Evolutionary conservation across 768 basidiomycete species (phyloP).

Genomic region (Calocera viscosa): DNA sequence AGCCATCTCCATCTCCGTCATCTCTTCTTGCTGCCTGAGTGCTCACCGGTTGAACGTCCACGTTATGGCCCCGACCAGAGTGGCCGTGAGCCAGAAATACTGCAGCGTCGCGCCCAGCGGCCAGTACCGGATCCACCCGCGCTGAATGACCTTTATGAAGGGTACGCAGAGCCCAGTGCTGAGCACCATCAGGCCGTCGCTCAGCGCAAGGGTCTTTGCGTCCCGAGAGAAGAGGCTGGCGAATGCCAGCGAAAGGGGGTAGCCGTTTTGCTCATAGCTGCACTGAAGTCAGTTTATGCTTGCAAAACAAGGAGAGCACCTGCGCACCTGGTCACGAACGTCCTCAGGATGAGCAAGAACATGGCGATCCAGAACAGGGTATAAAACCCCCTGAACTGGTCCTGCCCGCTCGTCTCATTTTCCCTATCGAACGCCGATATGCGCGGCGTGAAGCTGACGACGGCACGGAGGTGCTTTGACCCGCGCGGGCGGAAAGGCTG

Average conservation of each 20-base stretch:
- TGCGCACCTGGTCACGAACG: conserved; percentile 47
- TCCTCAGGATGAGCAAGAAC: conserved; percentile 66
- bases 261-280: conserved; percentile 57
- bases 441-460: conserved; percentile 77
- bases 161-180: conserved; percentile 66
- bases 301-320: neutral
- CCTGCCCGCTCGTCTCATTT: conserved; percentile 58
- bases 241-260: conserved; percentile 65
- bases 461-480: conserved; percentile 65
- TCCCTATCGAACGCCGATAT: conserved; percentile 73
- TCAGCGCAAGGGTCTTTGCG: conserved; percentile 65
- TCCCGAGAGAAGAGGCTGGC: conserved; percentile 80
- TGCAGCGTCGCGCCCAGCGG: conserved; percentile 67
- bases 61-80: conserved; percentile 59
- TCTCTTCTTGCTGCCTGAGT: too few species aligned
- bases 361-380: conserved; percentile 81
- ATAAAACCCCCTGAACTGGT: conserved; percentile 96
- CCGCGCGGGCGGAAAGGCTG: conserved; percentile 45
- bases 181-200: conserved; percentile 68
- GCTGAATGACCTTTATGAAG: conserved; percentile 62
- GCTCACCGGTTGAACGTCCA: conserved; percentile 81
- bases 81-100: conserved; percentile 60
- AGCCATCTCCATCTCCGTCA: too few species aligned
- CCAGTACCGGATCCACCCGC: conserved; percentile 71
- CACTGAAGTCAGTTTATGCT: conserved; percentile 6